Evolutionary conservation across 2,329 filamentous ascomycete species (phyloP).

Genomic region (Trichophyton mentagrophytes): DNA sequence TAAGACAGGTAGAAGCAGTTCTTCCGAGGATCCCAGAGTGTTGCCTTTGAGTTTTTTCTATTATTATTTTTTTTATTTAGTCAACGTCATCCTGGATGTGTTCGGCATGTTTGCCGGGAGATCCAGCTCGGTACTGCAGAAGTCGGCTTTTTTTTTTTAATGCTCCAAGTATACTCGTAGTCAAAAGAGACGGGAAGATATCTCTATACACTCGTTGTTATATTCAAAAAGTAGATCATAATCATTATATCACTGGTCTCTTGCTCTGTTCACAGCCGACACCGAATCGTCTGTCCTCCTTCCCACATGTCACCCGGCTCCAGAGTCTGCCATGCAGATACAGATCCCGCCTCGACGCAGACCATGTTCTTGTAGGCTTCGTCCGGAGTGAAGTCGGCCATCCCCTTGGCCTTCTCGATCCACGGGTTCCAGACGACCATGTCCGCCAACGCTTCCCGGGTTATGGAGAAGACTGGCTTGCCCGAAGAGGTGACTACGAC

Average conservation of each 20-base stretch:
- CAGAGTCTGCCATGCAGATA: conserved; percentile 68
- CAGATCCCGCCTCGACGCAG: conserved; percentile 81
- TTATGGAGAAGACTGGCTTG: conserved; percentile 55
- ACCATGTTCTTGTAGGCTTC: conserved; percentile 88
- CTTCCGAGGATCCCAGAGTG: too few relatives aligned
- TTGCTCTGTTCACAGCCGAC: conserved; percentile 18
- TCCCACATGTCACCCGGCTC: conserved; percentile 65
- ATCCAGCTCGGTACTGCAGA: too few relatives aligned
- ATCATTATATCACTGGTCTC: not conserved
- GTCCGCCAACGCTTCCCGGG: conserved; percentile 73
- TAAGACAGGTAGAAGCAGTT: too few relatives aligned
- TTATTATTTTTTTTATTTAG: too few relatives aligned
- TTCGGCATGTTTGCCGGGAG: too few relatives aligned
- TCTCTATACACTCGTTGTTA: not conserved
- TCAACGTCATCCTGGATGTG: too few relatives aligned
- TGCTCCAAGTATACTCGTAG: not conserved
- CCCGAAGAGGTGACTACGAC: conserved; percentile 40
- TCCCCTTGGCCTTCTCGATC: conserved; percentile 67
- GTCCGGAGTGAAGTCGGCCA: conserved; percentile 78
- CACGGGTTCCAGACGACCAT: conserved; percentile 97
- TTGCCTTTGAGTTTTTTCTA: too few relatives aligned
- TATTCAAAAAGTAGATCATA: not conserved
- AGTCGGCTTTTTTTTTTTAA: too few relatives aligned
- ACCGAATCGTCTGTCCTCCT: conserved; percentile 47
- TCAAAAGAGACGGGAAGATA: not conserved